Conservation (phyloP, 2,329 filamentous ascomycete genomes). For the Hypoxylon sp. region DNA sequence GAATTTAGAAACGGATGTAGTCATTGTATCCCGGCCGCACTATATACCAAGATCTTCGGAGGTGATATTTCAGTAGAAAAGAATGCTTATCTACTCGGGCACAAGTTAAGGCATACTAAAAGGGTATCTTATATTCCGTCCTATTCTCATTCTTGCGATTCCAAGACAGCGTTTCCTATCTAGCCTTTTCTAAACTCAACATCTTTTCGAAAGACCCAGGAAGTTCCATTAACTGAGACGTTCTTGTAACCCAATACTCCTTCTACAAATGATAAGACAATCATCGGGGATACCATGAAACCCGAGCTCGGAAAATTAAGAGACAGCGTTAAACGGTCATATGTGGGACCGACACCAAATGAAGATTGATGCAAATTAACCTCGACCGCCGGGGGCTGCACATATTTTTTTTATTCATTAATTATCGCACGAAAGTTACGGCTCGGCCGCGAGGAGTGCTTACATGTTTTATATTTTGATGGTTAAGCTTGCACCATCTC, state of each 20-base stretch:
- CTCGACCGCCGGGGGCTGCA: conserved; percentile 60
- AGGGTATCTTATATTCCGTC: too few relatives aligned
- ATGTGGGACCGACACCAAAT: conserved; percentile 62
- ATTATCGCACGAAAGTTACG: not conserved
- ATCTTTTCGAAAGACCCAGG: conserved; percentile 54
- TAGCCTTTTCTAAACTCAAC: conserved; percentile 51
- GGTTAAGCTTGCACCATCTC: conserved; percentile 64
- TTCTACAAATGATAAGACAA: conserved; percentile 64
- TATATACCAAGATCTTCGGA: too few relatives aligned
- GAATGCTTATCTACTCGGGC: too few relatives aligned
- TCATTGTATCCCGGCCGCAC: too few relatives aligned
- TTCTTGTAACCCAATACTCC: conserved; percentile 63
- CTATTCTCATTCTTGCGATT: not conserved
- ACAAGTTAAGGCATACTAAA: too few relatives aligned
- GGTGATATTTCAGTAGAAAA: too few relatives aligned
- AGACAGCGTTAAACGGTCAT: conserved; percentile 61
- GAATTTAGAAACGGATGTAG: too few relatives aligned
- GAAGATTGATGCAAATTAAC: conserved; percentile 62
- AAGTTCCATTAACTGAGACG: conserved; percentile 47
- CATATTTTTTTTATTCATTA: not conserved
- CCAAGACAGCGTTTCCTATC: not conserved
- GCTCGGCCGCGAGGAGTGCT: conserved; percentile 12
- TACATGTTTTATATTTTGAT: conserved; percentile 52
- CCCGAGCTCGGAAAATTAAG: conserved; percentile 55
- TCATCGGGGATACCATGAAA: conserved; percentile 60